A percentile compares a stretch with the other conserved stretches of the same genome.
Evolutionary conservation across 768 basidiomycete genomes (phyloP).

Genomic region (Amanita molliuscula): DNA sequence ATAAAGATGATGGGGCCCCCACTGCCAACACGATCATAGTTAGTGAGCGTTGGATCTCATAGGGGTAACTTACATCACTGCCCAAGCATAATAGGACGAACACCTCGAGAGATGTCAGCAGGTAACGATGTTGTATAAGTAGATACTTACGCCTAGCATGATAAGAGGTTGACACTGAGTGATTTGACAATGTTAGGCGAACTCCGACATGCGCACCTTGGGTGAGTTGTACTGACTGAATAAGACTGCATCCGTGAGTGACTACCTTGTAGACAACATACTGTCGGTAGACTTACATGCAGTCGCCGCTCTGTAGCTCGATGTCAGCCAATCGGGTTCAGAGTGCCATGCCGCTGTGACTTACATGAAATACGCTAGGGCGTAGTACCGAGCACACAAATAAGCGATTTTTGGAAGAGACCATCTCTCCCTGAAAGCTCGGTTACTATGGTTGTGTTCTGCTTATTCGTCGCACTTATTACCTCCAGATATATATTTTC

Average conservation of each 20-base stretch:
- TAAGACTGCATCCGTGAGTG: neutral
- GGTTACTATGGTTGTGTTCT: neutral
- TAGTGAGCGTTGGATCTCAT: too few relatives aligned
- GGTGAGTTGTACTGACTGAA: neutral
- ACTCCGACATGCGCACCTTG: neutral
- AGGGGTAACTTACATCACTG: neutral
- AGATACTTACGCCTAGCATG: neutral
- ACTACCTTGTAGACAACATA: neutral
- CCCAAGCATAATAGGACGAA: neutral
- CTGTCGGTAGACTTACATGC: neutral
- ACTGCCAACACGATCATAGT: neutral
- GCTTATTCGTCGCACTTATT: neutral
- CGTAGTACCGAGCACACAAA: neutral
- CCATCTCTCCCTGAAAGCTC: neutral
- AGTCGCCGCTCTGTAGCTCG: neutral
- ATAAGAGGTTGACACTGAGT: neutral
- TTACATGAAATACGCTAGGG: neutral
- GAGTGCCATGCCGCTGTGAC: neutral
- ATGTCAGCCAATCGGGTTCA: neutral
- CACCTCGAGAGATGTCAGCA: neutral
- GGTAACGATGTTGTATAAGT: too few relatives aligned
- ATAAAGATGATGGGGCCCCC: neutral
- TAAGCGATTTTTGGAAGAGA: neutral
- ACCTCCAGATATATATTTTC: slow-evolving; percentile 1
- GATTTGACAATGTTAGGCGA: neutral